Percentiles rank a stretch among this genome's conserved stretches.
phyloP scores from a whole-genome alignment of 306 rosid species.

The Vigna mungo region DNA sequence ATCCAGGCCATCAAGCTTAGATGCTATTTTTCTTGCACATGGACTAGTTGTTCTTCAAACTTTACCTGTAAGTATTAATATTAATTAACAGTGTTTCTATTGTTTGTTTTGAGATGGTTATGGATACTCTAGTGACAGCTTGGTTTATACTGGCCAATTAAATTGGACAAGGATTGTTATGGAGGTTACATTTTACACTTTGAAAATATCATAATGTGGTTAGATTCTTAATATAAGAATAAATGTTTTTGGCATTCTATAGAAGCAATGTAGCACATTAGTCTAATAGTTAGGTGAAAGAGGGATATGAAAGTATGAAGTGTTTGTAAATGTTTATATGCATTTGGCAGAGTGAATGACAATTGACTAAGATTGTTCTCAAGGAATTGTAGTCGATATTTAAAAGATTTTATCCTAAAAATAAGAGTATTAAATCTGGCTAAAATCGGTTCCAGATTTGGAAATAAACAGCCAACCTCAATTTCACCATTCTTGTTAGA shows the following conservation, averaged over 20 bases:
- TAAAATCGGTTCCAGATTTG: background rate
- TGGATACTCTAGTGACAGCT: background rate
- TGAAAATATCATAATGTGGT: slow-evolving; percentile 5
- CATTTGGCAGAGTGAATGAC: background rate
- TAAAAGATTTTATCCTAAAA: background rate
- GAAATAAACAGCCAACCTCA: background rate
- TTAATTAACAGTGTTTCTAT: slow-evolving; percentile 1
- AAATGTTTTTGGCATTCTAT: slow-evolving; percentile 6
- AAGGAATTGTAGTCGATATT: background rate
- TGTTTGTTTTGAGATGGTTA: slow-evolving; percentile 5
- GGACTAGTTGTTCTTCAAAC: slow-evolving; percentile 76
- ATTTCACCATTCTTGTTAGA: slow-evolving; percentile 4
- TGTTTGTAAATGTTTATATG: slow-evolving; percentile 14
- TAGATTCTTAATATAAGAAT: slow-evolving; percentile 12
- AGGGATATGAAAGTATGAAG: background rate
- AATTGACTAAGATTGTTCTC: background rate
- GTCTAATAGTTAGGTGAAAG: slow-evolving; percentile 25
- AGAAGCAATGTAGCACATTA: slow-evolving; percentile 8
- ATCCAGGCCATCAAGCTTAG: slow-evolving; percentile 91
- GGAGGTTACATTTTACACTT: background rate
- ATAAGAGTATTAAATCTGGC: slow-evolving; percentile 4
- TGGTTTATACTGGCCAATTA: slow-evolving; percentile 8
- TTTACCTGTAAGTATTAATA: slow-evolving; percentile 79
- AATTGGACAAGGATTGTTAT: background rate
- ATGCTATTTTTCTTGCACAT: slow-evolving; percentile 89